Evolutionary conservation across 2,329 filamentous ascomycete species (phyloP), one percentile per base, ranked within the genome.

Genomic region (Penicillium sp.): DNA sequence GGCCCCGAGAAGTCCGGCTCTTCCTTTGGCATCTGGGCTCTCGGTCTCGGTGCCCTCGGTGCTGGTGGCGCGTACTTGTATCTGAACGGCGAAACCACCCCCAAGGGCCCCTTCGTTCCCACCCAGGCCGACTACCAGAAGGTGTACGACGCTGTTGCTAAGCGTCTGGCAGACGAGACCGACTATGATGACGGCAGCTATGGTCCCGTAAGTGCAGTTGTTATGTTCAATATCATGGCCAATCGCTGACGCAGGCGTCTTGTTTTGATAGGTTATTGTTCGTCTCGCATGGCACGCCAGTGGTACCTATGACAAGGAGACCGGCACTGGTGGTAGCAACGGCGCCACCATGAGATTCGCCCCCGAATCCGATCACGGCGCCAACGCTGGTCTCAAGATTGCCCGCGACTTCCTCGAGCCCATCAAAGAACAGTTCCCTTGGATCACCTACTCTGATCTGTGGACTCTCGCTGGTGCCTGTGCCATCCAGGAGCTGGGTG

Each of bases 121-220:
- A 87, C 81, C 65, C 83, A 87, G 74, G 84, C 86, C 63, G 90
- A 99, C 74, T 97, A 95, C 79, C 90, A 96, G 79, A 87, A 88
- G 73, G 89, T 97, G 46, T 97, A 97, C 78, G 82, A 96, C 70
- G 86, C 85, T 66, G 84, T 97, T 62, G 91, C 92, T 47, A 74
- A 78, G 66, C 79, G 79, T 53, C 77, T 97, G 47, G 86, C 93
- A 72, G 88, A 96, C 75, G 84, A 95, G 68, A 89, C 93, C 62
- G 87, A 96, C 60, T 97, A 97, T 71, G 92, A 97, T 66, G 92
- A 99, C 71, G 92, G 93, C 61, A 93, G 87, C 77, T 97, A 95
- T 69, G 92, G 90, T 49, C 93, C 92, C 25, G 90, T 76, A 68
- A 65, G 72, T 62, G 40, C 35, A 46, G 13, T 46, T 25, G 13